Evolutionary conservation across 495 filamentous ascomycete species (phyloP).

Genomic region (Talaromyces ruber): DNA sequence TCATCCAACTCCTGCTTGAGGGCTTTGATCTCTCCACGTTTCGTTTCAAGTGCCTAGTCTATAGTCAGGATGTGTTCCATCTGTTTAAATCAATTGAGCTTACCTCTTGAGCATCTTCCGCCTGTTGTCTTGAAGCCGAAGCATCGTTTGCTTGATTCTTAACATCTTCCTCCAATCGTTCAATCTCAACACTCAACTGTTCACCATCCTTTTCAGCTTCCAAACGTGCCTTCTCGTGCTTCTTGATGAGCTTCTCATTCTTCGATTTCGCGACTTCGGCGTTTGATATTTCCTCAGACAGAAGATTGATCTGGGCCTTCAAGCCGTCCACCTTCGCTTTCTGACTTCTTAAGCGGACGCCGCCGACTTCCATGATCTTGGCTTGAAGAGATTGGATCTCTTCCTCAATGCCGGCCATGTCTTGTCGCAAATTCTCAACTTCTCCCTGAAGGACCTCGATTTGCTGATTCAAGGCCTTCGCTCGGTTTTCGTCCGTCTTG

Average conservation of each 20-base stretch:
- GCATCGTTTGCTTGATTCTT: conserved; percentile 66
- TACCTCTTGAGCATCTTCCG: conserved; percentile 77
- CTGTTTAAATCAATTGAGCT: neutral
- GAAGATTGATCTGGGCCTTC: conserved; percentile 74
- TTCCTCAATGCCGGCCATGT: conserved; percentile 77
- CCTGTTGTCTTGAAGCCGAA: conserved; percentile 60
- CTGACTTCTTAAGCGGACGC: conserved; percentile 82
- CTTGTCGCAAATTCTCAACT: conserved; percentile 66
- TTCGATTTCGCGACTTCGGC: conserved; percentile 82
- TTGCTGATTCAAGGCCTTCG: conserved; percentile 63
- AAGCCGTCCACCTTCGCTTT: conserved; percentile 88
- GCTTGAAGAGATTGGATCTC: conserved; percentile 87
- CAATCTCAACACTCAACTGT: conserved; percentile 58
- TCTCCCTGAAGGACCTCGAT: conserved; percentile 68
- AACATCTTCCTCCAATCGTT: conserved; percentile 67
- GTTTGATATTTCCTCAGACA: conserved; percentile 72
- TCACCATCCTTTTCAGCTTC: conserved; percentile 72
- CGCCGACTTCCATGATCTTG: conserved; percentile 97
- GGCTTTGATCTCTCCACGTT: conserved; percentile 69
- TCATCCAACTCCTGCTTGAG: conserved; percentile 82
- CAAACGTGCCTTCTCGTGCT: conserved; percentile 72
- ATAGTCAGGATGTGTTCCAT: neutral
- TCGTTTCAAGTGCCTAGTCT: conserved; percentile 54
- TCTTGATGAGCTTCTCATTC: conserved; percentile 82
- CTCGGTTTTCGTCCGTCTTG: conserved; percentile 63